Evolutionary conservation across 768 basidiomycete species (phyloP).

Genomic region (Mycena galericulata): DNA sequence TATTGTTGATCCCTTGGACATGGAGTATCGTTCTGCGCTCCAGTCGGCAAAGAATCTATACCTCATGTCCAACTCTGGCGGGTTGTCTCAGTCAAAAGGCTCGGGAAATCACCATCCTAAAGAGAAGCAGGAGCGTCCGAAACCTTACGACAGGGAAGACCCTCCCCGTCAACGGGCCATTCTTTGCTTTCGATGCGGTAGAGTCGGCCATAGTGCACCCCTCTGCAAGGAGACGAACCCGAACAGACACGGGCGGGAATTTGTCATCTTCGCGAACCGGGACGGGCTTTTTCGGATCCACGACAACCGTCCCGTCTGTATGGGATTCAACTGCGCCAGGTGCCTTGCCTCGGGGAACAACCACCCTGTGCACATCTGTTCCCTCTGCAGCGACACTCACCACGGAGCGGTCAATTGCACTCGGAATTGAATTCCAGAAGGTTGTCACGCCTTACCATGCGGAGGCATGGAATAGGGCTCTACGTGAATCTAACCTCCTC

Average conservation of each 20-base stretch:
- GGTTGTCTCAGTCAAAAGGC: too few species aligned
- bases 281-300: slow-evolving; percentile 15
- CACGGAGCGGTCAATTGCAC: slow-evolving; percentile 23
- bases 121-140: not conserved
- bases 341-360: not conserved
- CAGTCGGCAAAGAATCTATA: not conserved
- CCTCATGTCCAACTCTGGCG: not conserved
- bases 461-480: slow-evolving; percentile 14
- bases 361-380: slow-evolving; percentile 10
- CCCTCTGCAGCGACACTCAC: slow-evolving; percentile 19
- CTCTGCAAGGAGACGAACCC: not conserved
- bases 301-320: slow-evolving; percentile 11
- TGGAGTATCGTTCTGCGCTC: slow-evolving; percentile 2
- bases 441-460: slow-evolving; percentile 27
- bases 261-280: slow-evolving; percentile 8
- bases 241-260: slow-evolving; percentile 9
- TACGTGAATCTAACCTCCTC: slow-evolving; percentile 23
- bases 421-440: slow-evolving; percentile 15
- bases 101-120: not conserved
- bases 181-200: slow-evolving; percentile 16
- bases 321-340: slow-evolving; percentile 12
- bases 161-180: not conserved
- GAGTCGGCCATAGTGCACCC: not conserved
- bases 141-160: not conserved
- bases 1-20: slow-evolving; percentile 1